Conservation (phyloP, 2,329 filamentous ascomycete genomes). For the Pyricularia pennisetigena region DNA sequence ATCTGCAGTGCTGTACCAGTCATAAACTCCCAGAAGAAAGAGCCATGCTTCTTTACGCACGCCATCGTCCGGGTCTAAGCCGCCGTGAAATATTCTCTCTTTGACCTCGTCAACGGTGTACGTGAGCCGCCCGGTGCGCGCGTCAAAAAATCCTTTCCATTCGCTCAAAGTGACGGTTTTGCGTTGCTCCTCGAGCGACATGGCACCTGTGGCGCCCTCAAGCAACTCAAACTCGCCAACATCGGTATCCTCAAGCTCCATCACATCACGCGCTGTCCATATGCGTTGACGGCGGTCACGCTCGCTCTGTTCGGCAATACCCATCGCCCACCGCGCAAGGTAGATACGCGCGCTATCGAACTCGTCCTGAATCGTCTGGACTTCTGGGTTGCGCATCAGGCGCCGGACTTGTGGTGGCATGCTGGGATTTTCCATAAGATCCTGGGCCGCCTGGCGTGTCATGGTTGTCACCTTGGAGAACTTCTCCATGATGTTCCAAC, state of each 20-base stretch:
- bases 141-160: conserved; percentile 87
- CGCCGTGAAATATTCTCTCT: conserved; percentile 93
- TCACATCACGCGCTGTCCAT: conserved; percentile 86
- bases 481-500: conserved; percentile 95
- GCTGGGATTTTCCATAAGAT: conserved; percentile 83
- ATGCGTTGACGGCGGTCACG: conserved; percentile 75
- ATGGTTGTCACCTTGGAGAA: conserved; percentile 97
- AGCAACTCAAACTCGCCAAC: conserved; percentile 94
- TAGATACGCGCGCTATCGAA: conserved; percentile 95
- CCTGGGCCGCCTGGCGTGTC: conserved; percentile 82
- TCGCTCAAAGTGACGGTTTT: conserved; percentile 72
- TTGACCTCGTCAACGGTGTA: conserved; percentile 89
- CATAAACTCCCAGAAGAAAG: conserved; percentile 82
- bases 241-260: conserved; percentile 89
- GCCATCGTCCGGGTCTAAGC: conserved; percentile 78
- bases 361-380: conserved; percentile 91
- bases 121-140: conserved; percentile 60
- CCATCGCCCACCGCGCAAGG: conserved; percentile 95
- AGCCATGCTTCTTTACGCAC: conserved; percentile 96
- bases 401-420: conserved; percentile 80
- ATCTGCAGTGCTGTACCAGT: conserved; percentile 83
- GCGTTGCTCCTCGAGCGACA: conserved; percentile 68
- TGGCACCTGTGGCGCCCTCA: conserved; percentile 57
- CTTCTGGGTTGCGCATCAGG: conserved; percentile 81
- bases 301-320: conserved; percentile 94